Conservation (phyloP, 768 basidiomycete species). For the Melanogaster broomeanus region DNA sequence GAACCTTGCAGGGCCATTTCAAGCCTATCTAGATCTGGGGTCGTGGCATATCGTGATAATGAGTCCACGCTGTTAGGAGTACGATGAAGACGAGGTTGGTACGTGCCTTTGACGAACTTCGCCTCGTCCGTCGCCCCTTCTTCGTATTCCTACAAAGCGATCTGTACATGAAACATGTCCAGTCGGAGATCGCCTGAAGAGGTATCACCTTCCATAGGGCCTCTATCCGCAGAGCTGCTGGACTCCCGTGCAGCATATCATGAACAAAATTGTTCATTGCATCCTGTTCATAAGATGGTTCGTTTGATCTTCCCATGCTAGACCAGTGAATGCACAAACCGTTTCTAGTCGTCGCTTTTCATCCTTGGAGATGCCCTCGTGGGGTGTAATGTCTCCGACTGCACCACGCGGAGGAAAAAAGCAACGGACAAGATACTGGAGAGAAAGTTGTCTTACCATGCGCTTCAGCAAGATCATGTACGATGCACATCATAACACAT, state of each 20-base stretch:
- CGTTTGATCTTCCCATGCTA: constrained; percentile 7
- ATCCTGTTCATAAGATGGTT: constrained; percentile 45
- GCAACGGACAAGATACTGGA: background rate
- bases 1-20: constrained; percentile 87
- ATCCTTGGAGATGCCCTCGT: constrained; percentile 79
- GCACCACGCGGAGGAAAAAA: background rate
- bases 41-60: background rate
- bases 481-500: constrained; percentile 87
- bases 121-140: constrained; percentile 71
- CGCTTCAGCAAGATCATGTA: constrained; percentile 96
- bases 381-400: constrained; percentile 94
- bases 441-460: constrained; percentile 52
- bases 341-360: constrained; percentile 80
- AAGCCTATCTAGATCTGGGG: constrained; percentile 76
- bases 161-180: background rate
- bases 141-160: constrained; percentile 75
- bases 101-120: constrained; percentile 81
- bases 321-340: constrained; percentile 38
- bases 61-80: background rate
- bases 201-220: constrained; percentile 67
- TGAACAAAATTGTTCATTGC: constrained; percentile 90
- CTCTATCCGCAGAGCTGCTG: constrained; percentile 67
- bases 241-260: constrained; percentile 82
- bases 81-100: background rate
- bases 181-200: background rate